Base-by-base conservation (phyloP, 2,329 filamentous ascomycete genomes). In the Hymenotorrendiella dingleyae region DNA sequence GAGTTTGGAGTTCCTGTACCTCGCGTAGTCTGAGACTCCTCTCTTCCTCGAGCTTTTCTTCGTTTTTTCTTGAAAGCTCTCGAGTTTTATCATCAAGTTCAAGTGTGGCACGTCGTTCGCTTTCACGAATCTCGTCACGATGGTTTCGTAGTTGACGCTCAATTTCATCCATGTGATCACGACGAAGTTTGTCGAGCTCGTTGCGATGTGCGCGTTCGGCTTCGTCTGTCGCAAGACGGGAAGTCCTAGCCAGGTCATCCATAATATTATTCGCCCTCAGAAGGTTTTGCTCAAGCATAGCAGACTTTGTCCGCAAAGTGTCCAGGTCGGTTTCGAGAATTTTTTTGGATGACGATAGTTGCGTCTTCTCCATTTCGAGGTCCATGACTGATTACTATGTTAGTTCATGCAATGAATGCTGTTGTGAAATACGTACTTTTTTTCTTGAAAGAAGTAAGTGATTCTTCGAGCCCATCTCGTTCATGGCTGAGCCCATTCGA, bases 401-500 rank as follows among this genome's bases (percentile, higher is more conserved):
- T 28, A 29, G 24, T 29, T n/a, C 10, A 16, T 14, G 22, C 6
- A 3, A 22, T 10, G 17, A 11, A 30, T n/a, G n/a, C 11, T 10
- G 3, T n/a, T 11, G 1, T 33, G 9, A 16, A 6, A 14, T 14
- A 32, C 14, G 7, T 27, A 40, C 38, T 40, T 40, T 24, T 19
- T 21, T 30, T 24, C 34, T 30, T 94, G 52, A 86, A 84, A 8
- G 86, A 55, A 12, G 83, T 78, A 34, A 94, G 72, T 0, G 82
- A 77, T 49, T 93, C 84, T 54, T 91, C 87, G 47, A 88, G 70
- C 4, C 72, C 75, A 43, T 76, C 82, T 54, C 78, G 81, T 42
- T 87, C 81, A 29, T 74, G 75, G 9, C 83, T 73, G 17, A 84
- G 81, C 23, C 74, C 74, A 45, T 80, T 79, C 59, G 96, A 79